phyloP scores from a whole-genome alignment of 2,329 filamentous ascomycete species.

The Fusarium nodosum region DNA sequence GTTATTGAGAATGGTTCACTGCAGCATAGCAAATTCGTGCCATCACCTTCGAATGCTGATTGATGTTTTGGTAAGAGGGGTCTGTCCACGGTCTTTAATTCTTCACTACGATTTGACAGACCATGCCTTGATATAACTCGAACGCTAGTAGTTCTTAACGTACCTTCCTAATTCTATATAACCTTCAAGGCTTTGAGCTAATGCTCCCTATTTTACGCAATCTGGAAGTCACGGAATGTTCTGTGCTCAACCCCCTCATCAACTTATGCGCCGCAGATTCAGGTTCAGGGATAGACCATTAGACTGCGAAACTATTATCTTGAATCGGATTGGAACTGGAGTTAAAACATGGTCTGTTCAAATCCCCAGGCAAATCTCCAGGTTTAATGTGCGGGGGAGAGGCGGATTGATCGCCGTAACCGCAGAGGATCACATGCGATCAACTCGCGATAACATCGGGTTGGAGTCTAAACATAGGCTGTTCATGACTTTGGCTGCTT shows the following conservation, averaged over 20 bases:
- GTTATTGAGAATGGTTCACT: too few species aligned
- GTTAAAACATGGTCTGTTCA: slow-evolving; percentile 14
- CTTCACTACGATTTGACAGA: background rate
- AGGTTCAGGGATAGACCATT: slow-evolving; percentile 20
- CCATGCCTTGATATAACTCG: slow-evolving; percentile 9
- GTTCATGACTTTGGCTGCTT: background rate
- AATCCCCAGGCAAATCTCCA: slow-evolving; percentile 4
- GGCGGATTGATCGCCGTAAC: slow-evolving; percentile 3
- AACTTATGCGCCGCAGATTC: slow-evolving; percentile 31
- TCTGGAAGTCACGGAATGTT: slow-evolving; percentile 1
- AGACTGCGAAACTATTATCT: slow-evolving; percentile 9
- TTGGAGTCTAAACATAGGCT: background rate
- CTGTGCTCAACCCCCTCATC: slow-evolving; percentile 26
- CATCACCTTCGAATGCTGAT: background rate
- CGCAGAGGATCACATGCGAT: slow-evolving; percentile 10
- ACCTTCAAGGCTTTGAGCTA: background rate
- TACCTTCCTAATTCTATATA: background rate
- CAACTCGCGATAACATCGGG: background rate
- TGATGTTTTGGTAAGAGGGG: background rate
- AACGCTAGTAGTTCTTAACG: slow-evolving; percentile 6
- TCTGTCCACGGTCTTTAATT: background rate
- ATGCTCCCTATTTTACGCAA: background rate
- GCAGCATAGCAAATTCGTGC: background rate
- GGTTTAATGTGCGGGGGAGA: background rate
- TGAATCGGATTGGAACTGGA: slow-evolving; percentile 14